Evolutionary conservation across 768 basidiomycete species (phyloP).

Genomic region (Lactifluus volemus): DNA sequence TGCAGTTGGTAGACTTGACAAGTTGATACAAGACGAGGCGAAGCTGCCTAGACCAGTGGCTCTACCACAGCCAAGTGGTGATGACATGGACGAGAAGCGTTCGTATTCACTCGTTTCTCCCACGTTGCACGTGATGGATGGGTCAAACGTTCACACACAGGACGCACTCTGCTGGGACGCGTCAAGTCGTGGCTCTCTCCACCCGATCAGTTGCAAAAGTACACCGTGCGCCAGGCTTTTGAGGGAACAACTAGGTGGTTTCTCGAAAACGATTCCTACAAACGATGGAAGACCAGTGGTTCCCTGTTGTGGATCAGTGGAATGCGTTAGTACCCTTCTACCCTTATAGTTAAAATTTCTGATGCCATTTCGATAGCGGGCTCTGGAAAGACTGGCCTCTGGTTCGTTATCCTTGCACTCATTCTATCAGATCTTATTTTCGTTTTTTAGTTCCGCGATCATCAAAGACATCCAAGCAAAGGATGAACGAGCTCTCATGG

Average conservation of each 20-base stretch:
- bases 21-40: not conserved
- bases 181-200: not conserved
- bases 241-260: not conserved
- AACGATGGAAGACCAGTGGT: not conserved
- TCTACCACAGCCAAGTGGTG: not conserved
- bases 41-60: not conserved
- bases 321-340: not conserved
- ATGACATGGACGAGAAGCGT: not conserved
- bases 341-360: not conserved
- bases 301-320: not conserved
- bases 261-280: not conserved
- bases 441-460: not conserved
- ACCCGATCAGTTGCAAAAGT: not conserved
- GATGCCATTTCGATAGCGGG: not conserved
- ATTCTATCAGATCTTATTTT: not conserved
- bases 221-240: not conserved
- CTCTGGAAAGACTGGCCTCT: constrained; percentile 1
- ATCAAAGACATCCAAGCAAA: not conserved
- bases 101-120: not conserved
- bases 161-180: not conserved
- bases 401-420: not conserved
- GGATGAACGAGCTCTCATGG: not conserved
- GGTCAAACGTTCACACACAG: not conserved
- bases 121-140: not conserved
- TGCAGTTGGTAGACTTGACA: not conserved